Conservation (phyloP, 305 asterid genomes). For the Fraxinus nigra region DNA sequence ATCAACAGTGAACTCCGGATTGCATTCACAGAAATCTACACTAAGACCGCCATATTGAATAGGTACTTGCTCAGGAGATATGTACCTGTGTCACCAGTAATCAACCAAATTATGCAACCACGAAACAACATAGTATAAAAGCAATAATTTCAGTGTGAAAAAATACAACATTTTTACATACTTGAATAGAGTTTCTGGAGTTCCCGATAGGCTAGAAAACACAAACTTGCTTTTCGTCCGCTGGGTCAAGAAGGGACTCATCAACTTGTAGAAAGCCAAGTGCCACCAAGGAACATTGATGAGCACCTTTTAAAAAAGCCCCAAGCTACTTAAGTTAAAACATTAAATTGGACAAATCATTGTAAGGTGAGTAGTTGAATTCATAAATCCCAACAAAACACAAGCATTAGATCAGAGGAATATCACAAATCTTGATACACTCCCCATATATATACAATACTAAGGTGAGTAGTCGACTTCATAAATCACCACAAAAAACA, state of each 20-base stretch:
- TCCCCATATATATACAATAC: not conserved
- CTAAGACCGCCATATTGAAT: conserved; percentile 85
- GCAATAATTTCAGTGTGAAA: not conserved
- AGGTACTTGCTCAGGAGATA: conserved; percentile 80
- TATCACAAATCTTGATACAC: not conserved
- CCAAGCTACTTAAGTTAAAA: not conserved
- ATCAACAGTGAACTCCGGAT: conserved; percentile 72
- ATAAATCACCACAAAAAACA: too few relatives aligned
- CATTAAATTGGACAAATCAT: not conserved
- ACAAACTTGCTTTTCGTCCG: conserved; percentile 90
- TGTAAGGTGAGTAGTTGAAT: not conserved
- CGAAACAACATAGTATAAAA: not conserved
- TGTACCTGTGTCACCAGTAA: conserved; percentile 45
- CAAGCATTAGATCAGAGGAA: not conserved
- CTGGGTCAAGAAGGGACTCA: conserved; percentile 82
- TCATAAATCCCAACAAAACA: not conserved
- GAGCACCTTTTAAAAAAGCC: conserved; percentile 51
- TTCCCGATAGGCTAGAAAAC: conserved; percentile 72
- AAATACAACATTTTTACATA: conserved; percentile 30
- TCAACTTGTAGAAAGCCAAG: conserved; percentile 82
- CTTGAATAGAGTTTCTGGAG: conserved; percentile 87
- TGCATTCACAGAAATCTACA: conserved; percentile 81
- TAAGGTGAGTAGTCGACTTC: too few relatives aligned
- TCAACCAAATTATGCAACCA: not conserved
- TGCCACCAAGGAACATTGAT: conserved; percentile 99